Percentiles rank a stretch among this genome's conserved stretches.
These are phyloP conservation scores for Hemileccinum rubropunctum DNA, from an alignment of 768 basidiomycete species.

Conservation along the genomic window DNA sequence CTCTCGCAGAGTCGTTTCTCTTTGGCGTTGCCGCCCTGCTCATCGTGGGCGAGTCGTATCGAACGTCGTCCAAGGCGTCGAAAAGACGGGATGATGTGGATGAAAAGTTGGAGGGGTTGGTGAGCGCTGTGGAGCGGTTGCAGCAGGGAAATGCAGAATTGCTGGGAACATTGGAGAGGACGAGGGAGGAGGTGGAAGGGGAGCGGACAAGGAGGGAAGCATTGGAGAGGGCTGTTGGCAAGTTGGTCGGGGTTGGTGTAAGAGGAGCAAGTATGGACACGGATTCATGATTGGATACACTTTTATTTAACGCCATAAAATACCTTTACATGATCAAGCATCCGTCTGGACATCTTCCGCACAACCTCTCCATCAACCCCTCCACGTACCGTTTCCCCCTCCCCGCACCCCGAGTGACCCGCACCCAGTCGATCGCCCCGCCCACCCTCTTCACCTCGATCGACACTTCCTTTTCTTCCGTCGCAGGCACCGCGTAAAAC, in stretches of 20 bases:
- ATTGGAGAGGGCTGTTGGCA: slow-evolving; percentile 60
- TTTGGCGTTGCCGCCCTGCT: slow-evolving; percentile 72
- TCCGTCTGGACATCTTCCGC: slow-evolving; percentile 10
- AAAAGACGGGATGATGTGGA: slow-evolving; percentile 73
- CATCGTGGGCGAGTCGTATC: slow-evolving; percentile 77
- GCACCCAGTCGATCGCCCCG: slow-evolving; percentile 36
- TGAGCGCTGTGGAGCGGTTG: slow-evolving; percentile 44
- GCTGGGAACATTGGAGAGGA: slow-evolving; percentile 41
- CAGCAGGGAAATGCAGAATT: slow-evolving; percentile 38
- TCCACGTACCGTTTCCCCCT: not conserved
- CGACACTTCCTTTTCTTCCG: slow-evolving; percentile 30
- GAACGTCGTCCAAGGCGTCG: slow-evolving; percentile 63
- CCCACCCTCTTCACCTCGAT: slow-evolving; percentile 42
- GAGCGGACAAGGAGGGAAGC: slow-evolving; percentile 53
- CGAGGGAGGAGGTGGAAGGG: slow-evolving; percentile 41
- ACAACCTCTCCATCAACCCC: slow-evolving; percentile 13
- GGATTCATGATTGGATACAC: no score
- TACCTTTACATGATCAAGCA: slow-evolving; percentile 26
- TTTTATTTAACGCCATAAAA: no score
- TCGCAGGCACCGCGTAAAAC: slow-evolving; percentile 40
- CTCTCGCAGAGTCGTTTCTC: slow-evolving; percentile 81
- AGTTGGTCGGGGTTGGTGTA: slow-evolving; percentile 61
- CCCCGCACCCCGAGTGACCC: not conserved
- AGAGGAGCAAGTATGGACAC: no score
- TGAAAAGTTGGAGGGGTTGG: slow-evolving; percentile 64